Evolutionary conservation across 148 eudicot species (phyloP).

Genomic region (Linanthus parryae): DNA sequence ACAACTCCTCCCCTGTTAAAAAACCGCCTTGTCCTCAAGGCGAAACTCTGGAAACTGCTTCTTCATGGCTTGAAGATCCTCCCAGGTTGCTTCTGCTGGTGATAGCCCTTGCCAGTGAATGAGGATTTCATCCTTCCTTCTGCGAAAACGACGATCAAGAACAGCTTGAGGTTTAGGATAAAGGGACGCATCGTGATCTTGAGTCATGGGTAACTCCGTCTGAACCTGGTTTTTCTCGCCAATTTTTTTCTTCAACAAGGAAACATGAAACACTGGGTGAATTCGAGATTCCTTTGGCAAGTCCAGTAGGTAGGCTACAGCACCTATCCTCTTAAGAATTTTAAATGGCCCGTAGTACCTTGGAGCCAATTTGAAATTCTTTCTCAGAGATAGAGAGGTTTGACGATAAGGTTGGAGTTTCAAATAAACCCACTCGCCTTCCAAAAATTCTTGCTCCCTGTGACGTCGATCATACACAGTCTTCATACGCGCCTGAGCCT

Average conservation of each 20-base stretch:
- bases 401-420: neutral
- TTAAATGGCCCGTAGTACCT: neutral
- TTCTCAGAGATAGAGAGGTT: neutral
- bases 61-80: neutral
- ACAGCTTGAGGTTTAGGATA: neutral
- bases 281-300: neutral
- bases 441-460: neutral
- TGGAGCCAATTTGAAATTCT: neutral
- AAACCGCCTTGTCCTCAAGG: slow-evolving; percentile 2
- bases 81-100: neutral
- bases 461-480: neutral
- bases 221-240: neutral
- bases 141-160: neutral
- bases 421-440: neutral
- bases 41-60: neutral
- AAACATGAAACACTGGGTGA: neutral
- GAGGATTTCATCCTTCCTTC: neutral
- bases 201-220: neutral
- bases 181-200: neutral
- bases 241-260: too few relatives aligned
- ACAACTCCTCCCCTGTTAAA: neutral
- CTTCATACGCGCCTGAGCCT: neutral
- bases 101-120: neutral
- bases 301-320: neutral
- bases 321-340: neutral